A percentile compares a stretch with the other conserved stretches of the same genome.
These are phyloP conservation scores for Psidium friedrichsthalianum DNA, from an alignment of 345 rosid species.

Conservation along the genomic window DNA sequence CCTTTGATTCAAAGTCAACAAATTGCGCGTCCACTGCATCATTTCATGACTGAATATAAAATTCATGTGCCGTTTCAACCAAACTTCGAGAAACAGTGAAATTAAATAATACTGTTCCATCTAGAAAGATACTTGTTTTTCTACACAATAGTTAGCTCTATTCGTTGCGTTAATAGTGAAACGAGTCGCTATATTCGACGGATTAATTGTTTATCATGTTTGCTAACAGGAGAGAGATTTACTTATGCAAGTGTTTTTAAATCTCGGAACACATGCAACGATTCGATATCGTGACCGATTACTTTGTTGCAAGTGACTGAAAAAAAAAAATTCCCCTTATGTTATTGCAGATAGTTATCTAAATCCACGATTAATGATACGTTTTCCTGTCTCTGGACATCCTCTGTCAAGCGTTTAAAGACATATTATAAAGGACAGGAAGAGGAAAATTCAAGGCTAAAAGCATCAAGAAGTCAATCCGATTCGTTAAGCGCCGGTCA, in stretches of 20 bases:
- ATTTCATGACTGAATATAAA: not conserved
- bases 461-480: not conserved
- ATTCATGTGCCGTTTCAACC: not conserved
- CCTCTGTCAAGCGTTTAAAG: not conserved
- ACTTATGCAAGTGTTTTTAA: not conserved
- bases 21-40: not conserved
- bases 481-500: slow-evolving; percentile 1
- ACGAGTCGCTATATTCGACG: not conserved
- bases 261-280: not conserved
- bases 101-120: not conserved
- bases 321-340: not conserved
- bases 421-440: not conserved
- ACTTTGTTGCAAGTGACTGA: not conserved
- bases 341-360: not conserved
- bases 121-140: not conserved
- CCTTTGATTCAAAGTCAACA: not conserved
- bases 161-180: not conserved
- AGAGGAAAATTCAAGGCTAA: not conserved
- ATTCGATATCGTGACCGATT: not conserved
- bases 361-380: not conserved
- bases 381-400: not conserved
- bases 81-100: not conserved
- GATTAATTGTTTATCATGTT: not conserved
- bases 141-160: not conserved
- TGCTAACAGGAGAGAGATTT: not conserved